A percentile compares a stretch with the other conserved stretches of the same genome.
These are phyloP conservation scores for Lodderomyces metapsilosis DNA, from an alignment of 1,139 yeast species.

Conservation along the genomic window DNA sequence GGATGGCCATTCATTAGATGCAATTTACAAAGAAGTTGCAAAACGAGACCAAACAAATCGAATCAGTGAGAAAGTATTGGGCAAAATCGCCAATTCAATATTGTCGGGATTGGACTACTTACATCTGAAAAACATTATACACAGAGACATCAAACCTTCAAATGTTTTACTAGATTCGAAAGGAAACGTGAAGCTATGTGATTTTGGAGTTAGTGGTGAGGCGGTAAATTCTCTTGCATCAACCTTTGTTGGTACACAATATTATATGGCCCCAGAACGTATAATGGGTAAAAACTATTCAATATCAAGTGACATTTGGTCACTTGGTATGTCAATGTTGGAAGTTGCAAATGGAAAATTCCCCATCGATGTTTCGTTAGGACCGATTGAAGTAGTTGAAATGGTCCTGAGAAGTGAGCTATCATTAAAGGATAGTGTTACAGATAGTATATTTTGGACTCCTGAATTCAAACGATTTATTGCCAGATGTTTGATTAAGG, in stretches of 20 bases:
- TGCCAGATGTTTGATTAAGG: slow-evolving; percentile 76
- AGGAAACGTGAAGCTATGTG: slow-evolving; percentile 91
- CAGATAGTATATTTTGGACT: slow-evolving; percentile 77
- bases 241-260: slow-evolving; percentile 95
- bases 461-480: slow-evolving; percentile 80
- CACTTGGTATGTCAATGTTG: slow-evolving; percentile 82
- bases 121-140: slow-evolving; percentile 85
- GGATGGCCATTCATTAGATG: slow-evolving; percentile 90
- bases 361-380: slow-evolving; percentile 53
- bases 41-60: slow-evolving; percentile 71
- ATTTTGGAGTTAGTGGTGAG: slow-evolving; percentile 98
- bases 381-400: slow-evolving; percentile 84
- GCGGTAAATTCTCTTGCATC: slow-evolving; percentile 93
- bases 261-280: slow-evolving; percentile 98
- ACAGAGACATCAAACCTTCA: slow-evolving; percentile 91
- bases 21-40: slow-evolving; percentile 69
- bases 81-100: slow-evolving; percentile 84
- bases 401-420: slow-evolving; percentile 84
- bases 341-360: slow-evolving; percentile 91
- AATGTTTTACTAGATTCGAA: slow-evolving; percentile 70
- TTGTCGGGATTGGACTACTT: slow-evolving; percentile 80
- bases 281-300: slow-evolving; percentile 94
- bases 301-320: slow-evolving; percentile 96
- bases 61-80: slow-evolving; percentile 88
- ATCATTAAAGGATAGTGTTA: slow-evolving; percentile 69